Evolutionary conservation across 768 basidiomycete genomes (phyloP), one percentile per base, ranked within the genome.

Genomic region (Mycena galopus): DNA sequence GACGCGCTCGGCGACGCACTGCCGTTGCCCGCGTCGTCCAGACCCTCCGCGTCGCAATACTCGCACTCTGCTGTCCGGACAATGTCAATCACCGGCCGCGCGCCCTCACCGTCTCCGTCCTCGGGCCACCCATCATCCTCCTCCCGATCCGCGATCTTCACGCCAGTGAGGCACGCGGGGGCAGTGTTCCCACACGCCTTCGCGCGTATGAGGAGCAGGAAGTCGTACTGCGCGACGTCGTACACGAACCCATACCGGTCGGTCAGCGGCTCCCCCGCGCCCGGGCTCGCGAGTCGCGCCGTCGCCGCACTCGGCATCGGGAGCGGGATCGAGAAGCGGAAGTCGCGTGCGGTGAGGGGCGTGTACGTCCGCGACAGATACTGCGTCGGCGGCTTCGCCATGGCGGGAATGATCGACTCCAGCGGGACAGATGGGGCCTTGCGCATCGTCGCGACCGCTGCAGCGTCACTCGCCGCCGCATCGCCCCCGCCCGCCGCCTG

Each of bases 201-300:
- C 21, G 93, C 94, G 32, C 93, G 87, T 11, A 93, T 80, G 30
- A 97, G 86, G 17, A 97, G 82, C 29, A 95, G 85, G 30, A 94
- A 86, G 76, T 97, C 96, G 76, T 96, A 95, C 75, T 91, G 88
- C 3, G 91, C 90, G 1, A 96, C 88, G 74, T 96, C 95, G 70
- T 96, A 96, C 81, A 96, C 92, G 83, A 97, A 97, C 0, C 96
- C 96, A 77, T 92, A 97, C 7, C 95, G 91, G 72, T 97, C 96
- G 23, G 95, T 95, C 67, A 96, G 83, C 4, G 89, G 89, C 74
- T 86, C 86, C 23, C 85, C 85, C 60, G 88, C 85, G 23, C 86
- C 81, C n/a, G 82, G 85, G 75, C 88, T 81, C 21, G 82, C 86
- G 75, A 88, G 89, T 47, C 87, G 85, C 56, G 90, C 89, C 0